These are phyloP conservation scores for Elsinoe necatrix DNA, from an alignment of 2,329 filamentous ascomycete species.

Conservation along the genomic window DNA sequence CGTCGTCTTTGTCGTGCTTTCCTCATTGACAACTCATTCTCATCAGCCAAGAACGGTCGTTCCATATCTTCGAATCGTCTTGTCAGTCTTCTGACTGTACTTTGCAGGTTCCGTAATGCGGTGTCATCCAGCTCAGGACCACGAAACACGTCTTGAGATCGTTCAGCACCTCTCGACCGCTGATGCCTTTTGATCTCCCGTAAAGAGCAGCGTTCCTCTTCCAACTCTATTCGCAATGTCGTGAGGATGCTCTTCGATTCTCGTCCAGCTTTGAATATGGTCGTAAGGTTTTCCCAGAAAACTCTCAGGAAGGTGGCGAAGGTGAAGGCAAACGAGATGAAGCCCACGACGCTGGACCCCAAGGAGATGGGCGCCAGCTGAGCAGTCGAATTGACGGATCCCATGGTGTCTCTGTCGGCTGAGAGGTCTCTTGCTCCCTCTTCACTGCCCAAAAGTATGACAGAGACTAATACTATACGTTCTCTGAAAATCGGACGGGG, in stretches of 20 bases:
- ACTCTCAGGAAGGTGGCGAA: constrained; percentile 36
- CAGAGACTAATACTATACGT: too few relatives aligned
- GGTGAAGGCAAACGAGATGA: constrained; percentile 37
- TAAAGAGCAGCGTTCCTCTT: constrained; percentile 34
- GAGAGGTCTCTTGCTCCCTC: not conserved
- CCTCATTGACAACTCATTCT: constrained; percentile 23
- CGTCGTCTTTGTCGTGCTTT: constrained; percentile 19
- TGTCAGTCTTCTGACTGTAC: constrained; percentile 31
- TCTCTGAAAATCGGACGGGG: not conserved
- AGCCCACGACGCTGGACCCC: constrained; percentile 32
- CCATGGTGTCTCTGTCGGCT: constrained; percentile 10
- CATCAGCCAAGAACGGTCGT: constrained; percentile 29
- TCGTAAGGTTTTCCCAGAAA: constrained; percentile 35
- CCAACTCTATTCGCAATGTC: constrained; percentile 34
- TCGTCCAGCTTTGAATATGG: constrained; percentile 29
- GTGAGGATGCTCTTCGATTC: constrained; percentile 35
- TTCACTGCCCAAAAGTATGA: not conserved
- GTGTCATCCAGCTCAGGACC: constrained; percentile 27
- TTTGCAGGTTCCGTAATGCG: constrained; percentile 30
- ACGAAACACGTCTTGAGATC: constrained; percentile 12
- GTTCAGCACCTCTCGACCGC: constrained; percentile 19
- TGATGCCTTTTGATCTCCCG: constrained; percentile 24
- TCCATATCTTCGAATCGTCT: constrained; percentile 32
- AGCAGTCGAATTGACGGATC: constrained; percentile 13
- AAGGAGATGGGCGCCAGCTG: constrained; percentile 30